Base-by-base conservation (phyloP, 2,329 filamentous ascomycete species). In the Triangularia verruculosa region DNA sequence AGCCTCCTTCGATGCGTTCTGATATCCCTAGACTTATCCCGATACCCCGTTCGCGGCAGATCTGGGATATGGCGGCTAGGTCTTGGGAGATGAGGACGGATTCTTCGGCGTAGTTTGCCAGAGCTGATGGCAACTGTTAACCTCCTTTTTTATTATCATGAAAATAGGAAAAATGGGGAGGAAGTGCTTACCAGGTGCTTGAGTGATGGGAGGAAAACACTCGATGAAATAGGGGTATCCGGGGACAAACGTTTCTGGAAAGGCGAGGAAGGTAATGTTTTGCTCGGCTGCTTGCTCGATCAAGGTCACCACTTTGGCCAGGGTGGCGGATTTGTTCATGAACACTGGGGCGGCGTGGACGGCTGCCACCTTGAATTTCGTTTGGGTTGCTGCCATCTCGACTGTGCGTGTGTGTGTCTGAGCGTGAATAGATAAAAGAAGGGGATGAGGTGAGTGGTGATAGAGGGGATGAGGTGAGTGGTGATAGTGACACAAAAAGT, bases 171-270 rank as follows among this genome's bases (percentile, higher is more conserved):
- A 17, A 24, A 22, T 4, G 47, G 17, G 47, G 9, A 22, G 47
- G 47, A 9, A 11, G 47, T 4, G n/a, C 17, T 4, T 17, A 24
- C 17, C 17, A 15, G 55, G 28, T 9, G 51, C 51, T 32, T 22
- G 55, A 8, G 27, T 54, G 1, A 71, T 66, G 1, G 70, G 68
- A 0, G 70, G 65, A 32, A 71, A 72, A 54, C 67, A 68, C 61
- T 71, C 66, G 24, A 66, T 69, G 34, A 69, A 72, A 61, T 71
- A 71, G 13, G 69, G 69, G 43, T 69, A 71, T 1, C 70, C 69
- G 5, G 69, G 69, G 15, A 71, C 61, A 51, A 70, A 71, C 0
- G 68, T 69, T 61, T 71, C 69, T 12, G 70, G 69, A 30, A 71
- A 71, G 7, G 69, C 69, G 13, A 71, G 62, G 6, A 70, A 54